These are phyloP conservation scores for Colletotrichum sojae DNA, from an alignment of 2,329 filamentous ascomycete genomes.

Conservation along the genomic window DNA sequence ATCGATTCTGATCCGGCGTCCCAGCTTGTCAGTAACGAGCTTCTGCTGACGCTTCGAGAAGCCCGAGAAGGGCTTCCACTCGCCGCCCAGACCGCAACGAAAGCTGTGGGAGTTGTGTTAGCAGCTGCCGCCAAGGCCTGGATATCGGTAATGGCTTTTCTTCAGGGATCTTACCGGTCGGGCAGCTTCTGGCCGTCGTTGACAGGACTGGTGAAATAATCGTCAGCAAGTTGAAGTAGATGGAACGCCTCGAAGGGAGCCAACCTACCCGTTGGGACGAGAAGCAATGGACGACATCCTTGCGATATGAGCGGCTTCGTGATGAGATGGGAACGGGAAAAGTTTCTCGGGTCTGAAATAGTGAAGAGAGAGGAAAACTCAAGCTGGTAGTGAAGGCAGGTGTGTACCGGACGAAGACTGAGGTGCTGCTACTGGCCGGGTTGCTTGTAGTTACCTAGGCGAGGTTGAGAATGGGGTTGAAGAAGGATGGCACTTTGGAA, in stretches of 20 bases:
- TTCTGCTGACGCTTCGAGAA: conserved; percentile 53
- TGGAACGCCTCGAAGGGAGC: background rate
- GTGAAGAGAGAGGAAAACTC: background rate
- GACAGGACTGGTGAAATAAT: background rate
- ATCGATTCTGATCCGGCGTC: conserved; percentile 40
- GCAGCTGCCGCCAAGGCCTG: background rate
- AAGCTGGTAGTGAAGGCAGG: no score
- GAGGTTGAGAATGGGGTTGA: no score
- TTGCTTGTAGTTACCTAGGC: no score
- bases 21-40: conserved; percentile 43
- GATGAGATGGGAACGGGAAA: background rate
- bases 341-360: background rate
- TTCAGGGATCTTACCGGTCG: conserved; percentile 13
- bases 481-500: background rate
- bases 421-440: no score
- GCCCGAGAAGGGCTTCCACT: conserved; percentile 50
- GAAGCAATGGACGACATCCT: background rate
- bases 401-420: no score
- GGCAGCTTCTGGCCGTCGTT: conserved; percentile 23
- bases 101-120: conserved; percentile 44
- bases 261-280: conserved; percentile 25
- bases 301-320: background rate
- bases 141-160: background rate
- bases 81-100: conserved; percentile 53
- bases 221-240: background rate